Percentiles rank a stretch among this genome's conserved stretches.
Conservation (phyloP, 305 asterid species). For the Fraxinus paxiana region DNA sequence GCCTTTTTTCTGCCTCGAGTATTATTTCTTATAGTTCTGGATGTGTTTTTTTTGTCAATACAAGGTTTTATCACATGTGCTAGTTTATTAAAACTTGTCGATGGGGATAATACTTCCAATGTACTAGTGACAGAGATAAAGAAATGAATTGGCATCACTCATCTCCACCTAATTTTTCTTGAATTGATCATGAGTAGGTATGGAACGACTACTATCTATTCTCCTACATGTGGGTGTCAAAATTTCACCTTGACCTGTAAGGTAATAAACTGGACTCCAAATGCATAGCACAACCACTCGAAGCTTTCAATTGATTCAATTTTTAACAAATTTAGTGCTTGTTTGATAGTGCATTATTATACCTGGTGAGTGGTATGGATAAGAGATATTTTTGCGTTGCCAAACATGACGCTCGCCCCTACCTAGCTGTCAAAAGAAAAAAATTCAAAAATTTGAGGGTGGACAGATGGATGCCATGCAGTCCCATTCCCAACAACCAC, state of each 20-base stretch:
- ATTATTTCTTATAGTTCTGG: background rate
- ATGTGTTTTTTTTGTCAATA: too few species aligned
- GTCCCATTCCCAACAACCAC: background rate
- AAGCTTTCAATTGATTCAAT: background rate
- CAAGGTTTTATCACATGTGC: background rate
- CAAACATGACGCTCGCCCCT: background rate
- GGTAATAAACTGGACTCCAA: background rate
- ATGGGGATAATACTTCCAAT: background rate
- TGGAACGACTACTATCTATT: background rate
- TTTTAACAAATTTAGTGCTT: background rate
- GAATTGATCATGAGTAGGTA: background rate
- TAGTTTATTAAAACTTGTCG: background rate
- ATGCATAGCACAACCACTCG: background rate
- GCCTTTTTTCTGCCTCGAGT: background rate
- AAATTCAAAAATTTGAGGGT: background rate
- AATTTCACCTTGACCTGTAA: background rate
- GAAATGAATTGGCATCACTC: background rate
- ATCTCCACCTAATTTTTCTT: background rate
- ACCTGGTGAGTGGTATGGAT: background rate
- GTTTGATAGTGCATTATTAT: background rate
- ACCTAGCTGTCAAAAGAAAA: background rate
- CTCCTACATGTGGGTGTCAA: background rate
- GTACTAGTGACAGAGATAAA: background rate
- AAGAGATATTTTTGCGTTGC: background rate
- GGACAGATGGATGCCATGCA: background rate